A percentile compares a stretch with the other conserved stretches of the same genome.
Evolutionary conservation across 2,329 filamentous ascomycete genomes (phyloP).

Genomic region (Alternaria ventricosa): DNA sequence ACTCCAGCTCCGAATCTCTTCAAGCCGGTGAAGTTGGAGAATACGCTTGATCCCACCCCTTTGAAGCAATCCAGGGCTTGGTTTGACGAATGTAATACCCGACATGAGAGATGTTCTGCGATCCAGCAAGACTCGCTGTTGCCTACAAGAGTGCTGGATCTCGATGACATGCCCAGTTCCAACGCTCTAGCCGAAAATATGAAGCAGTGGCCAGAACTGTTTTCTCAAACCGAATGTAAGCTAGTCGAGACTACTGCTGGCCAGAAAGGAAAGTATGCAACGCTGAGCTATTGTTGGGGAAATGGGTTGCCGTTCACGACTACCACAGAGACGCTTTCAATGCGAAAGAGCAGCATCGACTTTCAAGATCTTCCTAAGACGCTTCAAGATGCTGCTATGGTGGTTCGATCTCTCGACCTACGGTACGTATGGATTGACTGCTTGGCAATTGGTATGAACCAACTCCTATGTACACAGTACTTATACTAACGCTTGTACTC

Average conservation of each 20-base stretch:
- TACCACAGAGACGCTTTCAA: neutral
- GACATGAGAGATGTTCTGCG: neutral
- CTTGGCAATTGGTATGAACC: neutral
- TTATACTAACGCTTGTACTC: neutral
- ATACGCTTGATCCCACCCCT: neutral
- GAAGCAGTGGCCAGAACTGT: neutral
- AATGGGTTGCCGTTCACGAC: conserved; percentile 7
- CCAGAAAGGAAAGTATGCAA: conserved; percentile 1
- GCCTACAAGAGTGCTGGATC: conserved; percentile 4
- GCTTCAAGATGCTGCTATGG: conserved; percentile 4
- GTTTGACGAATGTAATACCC: neutral
- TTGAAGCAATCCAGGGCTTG: neutral
- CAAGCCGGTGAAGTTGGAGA: neutral
- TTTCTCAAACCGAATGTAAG: neutral
- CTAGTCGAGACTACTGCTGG: neutral
- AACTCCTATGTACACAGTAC: neutral
- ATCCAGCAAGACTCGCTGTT: neutral
- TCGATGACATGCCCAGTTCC: neutral
- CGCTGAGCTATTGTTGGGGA: conserved; percentile 14
- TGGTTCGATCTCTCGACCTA: neutral
- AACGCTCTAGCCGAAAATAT: neutral
- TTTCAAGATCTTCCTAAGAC: conserved; percentile 5
- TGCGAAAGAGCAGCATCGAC: conserved; percentile 2
- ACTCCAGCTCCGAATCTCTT: neutral
- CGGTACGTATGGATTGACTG: conserved; percentile 12